phyloP scores from a whole-genome alignment of 1,284 basidiomycete genomes.

The Apiotrichum laibachii region DNA sequence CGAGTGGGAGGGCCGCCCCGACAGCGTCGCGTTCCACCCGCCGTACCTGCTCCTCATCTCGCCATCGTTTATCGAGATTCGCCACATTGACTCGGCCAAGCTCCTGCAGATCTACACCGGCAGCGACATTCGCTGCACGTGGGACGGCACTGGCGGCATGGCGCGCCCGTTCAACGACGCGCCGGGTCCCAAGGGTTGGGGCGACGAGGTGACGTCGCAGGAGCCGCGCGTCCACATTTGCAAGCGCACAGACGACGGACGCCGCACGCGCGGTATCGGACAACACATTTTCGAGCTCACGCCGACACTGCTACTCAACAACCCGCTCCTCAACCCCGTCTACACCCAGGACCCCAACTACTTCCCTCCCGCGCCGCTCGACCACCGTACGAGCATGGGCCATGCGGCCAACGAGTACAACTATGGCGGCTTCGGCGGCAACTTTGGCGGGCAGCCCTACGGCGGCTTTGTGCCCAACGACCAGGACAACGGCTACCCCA shows the following conservation, averaged over 20 bases:
- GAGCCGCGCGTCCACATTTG: slow-evolving; percentile 51
- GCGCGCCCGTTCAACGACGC: slow-evolving; percentile 29
- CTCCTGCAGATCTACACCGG: slow-evolving; percentile 85
- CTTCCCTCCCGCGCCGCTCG: slow-evolving; percentile 47
- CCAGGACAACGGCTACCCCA: neutral
- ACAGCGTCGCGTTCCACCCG: slow-evolving; percentile 79
- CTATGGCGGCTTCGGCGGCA: neutral
- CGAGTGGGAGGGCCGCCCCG: slow-evolving; percentile 92
- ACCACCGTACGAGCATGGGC: slow-evolving; percentile 14
- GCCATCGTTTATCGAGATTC: slow-evolving; percentile 85
- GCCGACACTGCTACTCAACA: slow-evolving; percentile 49
- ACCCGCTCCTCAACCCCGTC: slow-evolving; percentile 45
- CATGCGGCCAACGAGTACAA: neutral
- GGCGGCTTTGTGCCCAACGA: too few species aligned
- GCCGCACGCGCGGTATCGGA: slow-evolving; percentile 37
- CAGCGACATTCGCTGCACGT: slow-evolving; percentile 76
- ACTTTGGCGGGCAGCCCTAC: neutral
- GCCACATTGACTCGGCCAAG: slow-evolving; percentile 78
- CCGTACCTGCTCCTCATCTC: slow-evolving; percentile 90
- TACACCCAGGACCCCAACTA: slow-evolving; percentile 49
- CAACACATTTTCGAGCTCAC: slow-evolving; percentile 51
- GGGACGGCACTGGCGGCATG: slow-evolving; percentile 57
- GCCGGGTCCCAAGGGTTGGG: slow-evolving; percentile 48
- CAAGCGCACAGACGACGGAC: slow-evolving; percentile 31
- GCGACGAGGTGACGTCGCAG: slow-evolving; percentile 45